Percentiles rank a stretch among this genome's conserved stretches.
Evolutionary conservation across 805 yeast genomes (phyloP).

Genomic region (Candida railenensis): DNA sequence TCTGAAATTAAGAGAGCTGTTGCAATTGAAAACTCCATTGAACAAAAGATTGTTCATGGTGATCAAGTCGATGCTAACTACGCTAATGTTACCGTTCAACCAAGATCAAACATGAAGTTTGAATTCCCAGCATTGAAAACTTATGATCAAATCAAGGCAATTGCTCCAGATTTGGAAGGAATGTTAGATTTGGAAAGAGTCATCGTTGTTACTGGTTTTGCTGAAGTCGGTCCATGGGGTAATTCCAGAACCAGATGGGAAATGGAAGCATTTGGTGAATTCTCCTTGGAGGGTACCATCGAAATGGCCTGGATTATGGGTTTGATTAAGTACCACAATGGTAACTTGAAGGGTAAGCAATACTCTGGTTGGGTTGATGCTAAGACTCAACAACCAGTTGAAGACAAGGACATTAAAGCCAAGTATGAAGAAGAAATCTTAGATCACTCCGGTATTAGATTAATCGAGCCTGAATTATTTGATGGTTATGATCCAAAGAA

Average conservation of each 20-base stretch:
- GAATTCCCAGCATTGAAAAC: slow-evolving; percentile 88
- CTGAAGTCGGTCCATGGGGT: slow-evolving; percentile 99
- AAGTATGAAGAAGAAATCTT: slow-evolving; percentile 88
- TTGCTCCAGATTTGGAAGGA: slow-evolving; percentile 79
- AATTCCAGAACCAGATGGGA: slow-evolving; percentile 99
- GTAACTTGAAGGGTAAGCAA: slow-evolving; percentile 83
- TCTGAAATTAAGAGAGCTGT: slow-evolving; percentile 95
- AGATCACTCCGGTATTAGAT: slow-evolving; percentile 94
- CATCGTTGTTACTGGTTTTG: slow-evolving; percentile 94
- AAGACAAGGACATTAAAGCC: slow-evolving; percentile 88
- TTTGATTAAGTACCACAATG: slow-evolving; percentile 90
- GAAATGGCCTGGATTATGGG: slow-evolving; percentile 99
- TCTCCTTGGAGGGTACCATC: slow-evolving; percentile 95
- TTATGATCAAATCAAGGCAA: slow-evolving; percentile 66
- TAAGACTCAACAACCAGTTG: slow-evolving; percentile 88
- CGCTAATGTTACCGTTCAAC: slow-evolving; percentile 73
- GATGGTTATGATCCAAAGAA: slow-evolving; percentile 91
- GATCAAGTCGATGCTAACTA: slow-evolving; percentile 84
- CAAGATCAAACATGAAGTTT: slow-evolving; percentile 92
- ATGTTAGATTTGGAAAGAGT: slow-evolving; percentile 89
- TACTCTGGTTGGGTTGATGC: slow-evolving; percentile 98
- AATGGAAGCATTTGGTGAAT: slow-evolving; percentile 94
- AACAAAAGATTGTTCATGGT: slow-evolving; percentile 82
- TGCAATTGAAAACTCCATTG: slow-evolving; percentile 88
- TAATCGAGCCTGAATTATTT: slow-evolving; percentile 94